Evolutionary conservation across 495 filamentous ascomycete genomes (phyloP).

Genomic region (Entonaema liquescens): DNA sequence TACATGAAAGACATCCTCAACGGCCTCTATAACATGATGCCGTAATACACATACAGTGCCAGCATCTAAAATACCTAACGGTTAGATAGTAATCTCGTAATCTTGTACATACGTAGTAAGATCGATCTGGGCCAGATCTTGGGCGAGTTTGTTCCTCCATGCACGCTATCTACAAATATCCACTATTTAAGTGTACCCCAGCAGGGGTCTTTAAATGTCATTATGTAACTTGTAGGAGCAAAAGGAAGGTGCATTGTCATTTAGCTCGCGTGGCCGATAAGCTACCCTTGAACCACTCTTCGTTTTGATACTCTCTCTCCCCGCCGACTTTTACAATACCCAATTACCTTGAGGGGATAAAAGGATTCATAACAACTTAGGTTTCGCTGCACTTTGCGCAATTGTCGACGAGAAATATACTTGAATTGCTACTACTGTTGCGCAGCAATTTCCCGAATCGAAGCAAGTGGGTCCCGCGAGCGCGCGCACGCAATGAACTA

Average conservation of each 20-base stretch:
- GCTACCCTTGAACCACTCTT: conserved; percentile 1
- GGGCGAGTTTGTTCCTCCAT: background rate
- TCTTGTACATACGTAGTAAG: background rate
- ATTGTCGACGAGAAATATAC: background rate
- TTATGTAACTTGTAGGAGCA: conserved; percentile 1
- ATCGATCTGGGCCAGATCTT: background rate
- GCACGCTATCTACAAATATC: conserved; percentile 24
- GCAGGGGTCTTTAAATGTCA: background rate
- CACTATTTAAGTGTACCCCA: conserved; percentile 2
- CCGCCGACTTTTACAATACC: background rate
- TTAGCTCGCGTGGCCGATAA: conserved; percentile 23
- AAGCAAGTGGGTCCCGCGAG: too few relatives aligned
- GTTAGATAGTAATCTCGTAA: background rate
- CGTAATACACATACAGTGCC: background rate
- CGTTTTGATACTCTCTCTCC: background rate
- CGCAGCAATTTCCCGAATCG: too few relatives aligned
- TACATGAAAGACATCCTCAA: background rate
- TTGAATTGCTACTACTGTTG: too few relatives aligned
- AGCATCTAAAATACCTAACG: background rate
- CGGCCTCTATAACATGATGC: background rate
- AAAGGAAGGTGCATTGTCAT: background rate
- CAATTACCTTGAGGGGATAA: too few relatives aligned
- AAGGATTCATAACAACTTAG: too few relatives aligned
- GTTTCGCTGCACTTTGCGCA: too few relatives aligned
- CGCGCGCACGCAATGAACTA: conserved; percentile 18